These are phyloP conservation scores for Chytriomyces hyalinus DNA, from an alignment of 192 early-diverging fungal species.

Conservation along the genomic window DNA sequence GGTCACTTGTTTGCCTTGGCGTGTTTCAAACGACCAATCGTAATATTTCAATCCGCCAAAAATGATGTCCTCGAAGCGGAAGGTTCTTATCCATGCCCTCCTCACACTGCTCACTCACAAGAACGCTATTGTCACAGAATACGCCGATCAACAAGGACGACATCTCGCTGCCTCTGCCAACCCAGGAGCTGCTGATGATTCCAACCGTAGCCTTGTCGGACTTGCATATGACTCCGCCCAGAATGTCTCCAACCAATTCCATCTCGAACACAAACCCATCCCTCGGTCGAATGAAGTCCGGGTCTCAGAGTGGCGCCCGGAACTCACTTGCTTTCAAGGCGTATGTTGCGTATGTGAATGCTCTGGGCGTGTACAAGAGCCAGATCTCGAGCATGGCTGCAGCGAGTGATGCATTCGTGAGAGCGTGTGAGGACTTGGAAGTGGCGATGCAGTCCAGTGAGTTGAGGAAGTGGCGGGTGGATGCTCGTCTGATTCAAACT, in stretches of 20 bases:
- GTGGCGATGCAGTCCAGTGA: neutral
- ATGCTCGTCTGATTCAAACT: neutral
- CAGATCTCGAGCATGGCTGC: conserved; percentile 54
- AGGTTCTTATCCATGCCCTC: neutral
- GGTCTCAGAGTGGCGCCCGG: conserved; percentile 25
- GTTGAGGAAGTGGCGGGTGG: conserved; percentile 38
- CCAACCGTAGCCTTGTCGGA: neutral
- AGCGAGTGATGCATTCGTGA: conserved; percentile 58
- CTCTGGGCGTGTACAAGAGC: conserved; percentile 46
- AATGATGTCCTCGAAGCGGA: neutral
- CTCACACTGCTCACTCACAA: neutral
- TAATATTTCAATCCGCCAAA: too few relatives aligned
- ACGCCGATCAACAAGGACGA: conserved; percentile 24
- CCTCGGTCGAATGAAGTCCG: neutral
- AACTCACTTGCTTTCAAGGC: conserved; percentile 46
- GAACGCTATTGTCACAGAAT: neutral
- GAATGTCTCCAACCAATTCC: neutral
- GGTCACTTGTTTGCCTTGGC: too few relatives aligned
- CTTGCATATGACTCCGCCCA: neutral
- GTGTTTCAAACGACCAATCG: too few relatives aligned
- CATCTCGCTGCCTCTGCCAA: conserved; percentile 17
- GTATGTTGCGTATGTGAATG: conserved; percentile 55
- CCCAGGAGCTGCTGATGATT: conserved; percentile 26
- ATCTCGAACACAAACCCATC: neutral
- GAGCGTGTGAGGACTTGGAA: conserved; percentile 54